Evolutionary conservation across 108 stramenopile genomes (phyloP), one percentile per base, ranked within the genome.

Genomic region (Stephanodiscus triporus): DNA sequence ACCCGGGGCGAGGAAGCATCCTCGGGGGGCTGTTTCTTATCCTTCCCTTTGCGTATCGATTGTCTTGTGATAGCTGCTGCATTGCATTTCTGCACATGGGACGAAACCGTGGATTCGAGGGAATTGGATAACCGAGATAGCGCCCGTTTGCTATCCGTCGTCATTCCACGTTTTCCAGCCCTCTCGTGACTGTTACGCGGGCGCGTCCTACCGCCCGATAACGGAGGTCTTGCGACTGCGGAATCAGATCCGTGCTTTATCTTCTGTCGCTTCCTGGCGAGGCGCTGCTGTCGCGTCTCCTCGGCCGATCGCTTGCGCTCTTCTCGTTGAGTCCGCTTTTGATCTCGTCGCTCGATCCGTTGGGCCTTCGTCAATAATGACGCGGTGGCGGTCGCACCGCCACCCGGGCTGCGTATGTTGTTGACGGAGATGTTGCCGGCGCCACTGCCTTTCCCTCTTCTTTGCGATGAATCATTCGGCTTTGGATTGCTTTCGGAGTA

Each of bases 231-330:
- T n/a, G n/a, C n/a, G n/a, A n/a, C n/a, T n/a, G n/a, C n/a, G n/a
- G n/a, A n/a, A n/a, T n/a, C n/a, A n/a, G n/a, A n/a, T n/a, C n/a
- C n/a, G n/a, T n/a, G n/a, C n/a, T n/a, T n/a, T n/a, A n/a, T n/a
- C 29, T 43, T 37, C 30, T 10, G 45, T 55, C 51, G 30, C 38
- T 37, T 61, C 49, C 19, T 51, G 24, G 45, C 22, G 30, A 49
- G 45, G 24, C 51, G 54, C 20, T 32, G 49, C 49, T 34, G 54
- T 50, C 77, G 49, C 29, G 36, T 47, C 51, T 58, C 72, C 29
- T 66, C 73, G 37, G 65, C 47, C 19, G 34, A 24, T 42, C 72
- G 72, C 49, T 61, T 73, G 65, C 77, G 45, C 37, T 78, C 77
- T 22, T 73, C 64, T 19, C 77, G 54, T 29, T 73, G 42, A 14